These are phyloP conservation scores for Pugionium dolabratum DNA, from an alignment of 345 rosid species.

Conservation along the genomic window DNA sequence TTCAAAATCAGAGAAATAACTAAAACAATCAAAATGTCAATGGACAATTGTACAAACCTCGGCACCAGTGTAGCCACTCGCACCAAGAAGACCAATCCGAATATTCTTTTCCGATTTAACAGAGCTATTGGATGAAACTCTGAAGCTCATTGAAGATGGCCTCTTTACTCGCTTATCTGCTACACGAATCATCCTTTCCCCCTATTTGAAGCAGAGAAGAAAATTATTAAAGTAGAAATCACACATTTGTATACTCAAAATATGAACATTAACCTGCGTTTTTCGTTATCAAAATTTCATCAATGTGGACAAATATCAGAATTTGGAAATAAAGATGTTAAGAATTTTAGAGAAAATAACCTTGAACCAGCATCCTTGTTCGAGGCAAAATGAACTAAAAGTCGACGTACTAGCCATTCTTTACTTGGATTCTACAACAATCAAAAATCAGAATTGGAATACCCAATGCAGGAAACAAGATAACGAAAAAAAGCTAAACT, in stretches of 20 bases:
- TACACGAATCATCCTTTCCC: constrained; percentile 38
- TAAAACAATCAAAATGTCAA: no score
- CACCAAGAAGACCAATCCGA: constrained; percentile 90
- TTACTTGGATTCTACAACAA: constrained; percentile 3
- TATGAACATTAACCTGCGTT: neutral
- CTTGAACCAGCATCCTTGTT: constrained; percentile 40
- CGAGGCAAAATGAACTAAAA: constrained; percentile 30
- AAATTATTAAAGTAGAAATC: neutral
- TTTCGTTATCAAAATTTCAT: no score
- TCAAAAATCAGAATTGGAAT: neutral
- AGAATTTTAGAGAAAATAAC: neutral
- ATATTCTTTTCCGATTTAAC: constrained; percentile 49
- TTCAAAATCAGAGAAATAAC: neutral
- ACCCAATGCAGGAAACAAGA: neutral
- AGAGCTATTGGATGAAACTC: constrained; percentile 39
- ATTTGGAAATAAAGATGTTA: neutral
- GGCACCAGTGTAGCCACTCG: constrained; percentile 98
- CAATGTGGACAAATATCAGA: neutral
- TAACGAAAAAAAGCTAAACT: neutral
- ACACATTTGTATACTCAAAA: neutral
- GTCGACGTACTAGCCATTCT: constrained; percentile 35
- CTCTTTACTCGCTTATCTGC: constrained; percentile 38
- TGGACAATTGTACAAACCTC: constrained; percentile 81
- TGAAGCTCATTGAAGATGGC: constrained; percentile 45
- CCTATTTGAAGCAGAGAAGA: constrained; percentile 10